Percentiles rank a stretch among this genome's conserved stretches.
Conservation (phyloP, 2,329 filamentous ascomycete species). For the Pestalotiopsis sp. region DNA sequence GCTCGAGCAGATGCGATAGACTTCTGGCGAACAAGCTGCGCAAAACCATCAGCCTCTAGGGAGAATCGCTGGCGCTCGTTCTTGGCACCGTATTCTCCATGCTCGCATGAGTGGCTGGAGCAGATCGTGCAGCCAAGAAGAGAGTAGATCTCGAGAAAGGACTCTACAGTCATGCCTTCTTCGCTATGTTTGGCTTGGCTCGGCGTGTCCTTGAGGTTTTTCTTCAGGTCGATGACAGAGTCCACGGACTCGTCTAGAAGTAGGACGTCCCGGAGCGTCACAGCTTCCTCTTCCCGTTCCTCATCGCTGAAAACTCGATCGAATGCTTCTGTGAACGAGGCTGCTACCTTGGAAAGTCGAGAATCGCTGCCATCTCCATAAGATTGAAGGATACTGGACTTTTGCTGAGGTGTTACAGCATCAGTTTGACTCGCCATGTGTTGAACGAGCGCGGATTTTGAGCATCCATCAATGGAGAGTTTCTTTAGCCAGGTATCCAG, state of each 20-base stretch:
- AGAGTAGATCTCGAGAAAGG: slow-evolving; percentile 54
- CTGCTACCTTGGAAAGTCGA: slow-evolving; percentile 45
- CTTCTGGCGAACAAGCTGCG: slow-evolving; percentile 33
- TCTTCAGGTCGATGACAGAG: slow-evolving; percentile 54
- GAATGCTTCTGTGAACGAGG: slow-evolving; percentile 59
- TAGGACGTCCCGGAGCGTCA: slow-evolving; percentile 54
- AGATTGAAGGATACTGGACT: slow-evolving; percentile 51
- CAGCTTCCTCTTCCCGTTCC: slow-evolving; percentile 33
- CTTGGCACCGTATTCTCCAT: slow-evolving; percentile 58
- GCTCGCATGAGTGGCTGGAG: slow-evolving; percentile 62
- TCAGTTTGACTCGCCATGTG: slow-evolving; percentile 52
- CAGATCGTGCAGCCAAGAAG: slow-evolving; percentile 61
- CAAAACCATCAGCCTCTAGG: slow-evolving; percentile 42
- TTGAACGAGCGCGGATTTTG: slow-evolving; percentile 53
- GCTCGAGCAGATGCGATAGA: slow-evolving; percentile 20
- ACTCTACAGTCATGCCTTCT: slow-evolving; percentile 42
- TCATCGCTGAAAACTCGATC: slow-evolving; percentile 52
- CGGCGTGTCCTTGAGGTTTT: slow-evolving; percentile 49
- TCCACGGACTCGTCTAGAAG: slow-evolving; percentile 56
- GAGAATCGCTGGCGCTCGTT: slow-evolving; percentile 57
- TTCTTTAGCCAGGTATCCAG: slow-evolving; percentile 55
- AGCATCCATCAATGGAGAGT: slow-evolving; percentile 53
- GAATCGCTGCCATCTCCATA: slow-evolving; percentile 44
- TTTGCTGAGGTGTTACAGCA: slow-evolving; percentile 56
- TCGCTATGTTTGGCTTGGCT: slow-evolving; percentile 35